Percentiles rank a stretch among this genome's conserved stretches.
Conservation (phyloP, 257 asterid genomes). For the Jacaranda copaia region DNA sequence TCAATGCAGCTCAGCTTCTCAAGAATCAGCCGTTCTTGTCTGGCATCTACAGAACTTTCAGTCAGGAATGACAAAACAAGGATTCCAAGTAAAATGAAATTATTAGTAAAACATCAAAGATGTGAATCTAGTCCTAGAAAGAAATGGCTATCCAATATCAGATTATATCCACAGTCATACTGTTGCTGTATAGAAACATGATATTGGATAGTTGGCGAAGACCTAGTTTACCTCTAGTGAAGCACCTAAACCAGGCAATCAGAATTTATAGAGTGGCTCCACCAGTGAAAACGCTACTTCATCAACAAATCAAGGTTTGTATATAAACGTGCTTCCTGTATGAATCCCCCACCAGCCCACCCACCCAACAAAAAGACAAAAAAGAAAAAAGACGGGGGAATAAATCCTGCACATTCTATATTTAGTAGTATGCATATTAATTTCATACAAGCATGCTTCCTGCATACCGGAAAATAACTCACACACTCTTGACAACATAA, state of each 20-base stretch:
- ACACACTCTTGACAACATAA: neutral
- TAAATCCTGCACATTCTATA: neutral
- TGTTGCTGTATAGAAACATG: neutral
- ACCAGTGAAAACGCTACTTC: neutral
- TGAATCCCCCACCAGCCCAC: neutral
- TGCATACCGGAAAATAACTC: neutral
- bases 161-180: neutral
- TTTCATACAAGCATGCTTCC: conserved; percentile 1
- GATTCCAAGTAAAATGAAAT: neutral
- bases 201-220: neutral
- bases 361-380: no score
- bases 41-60: conserved; percentile 60
- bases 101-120: conserved; percentile 3
- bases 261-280: no score
- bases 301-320: neutral
- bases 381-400: neutral
- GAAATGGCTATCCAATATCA: conserved; percentile 3
- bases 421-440: neutral
- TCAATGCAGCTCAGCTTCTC: conserved; percentile 76
- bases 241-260: neutral
- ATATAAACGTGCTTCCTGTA: neutral
- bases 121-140: neutral
- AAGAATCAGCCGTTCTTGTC: conserved; percentile 84
- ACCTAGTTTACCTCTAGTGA: conserved; percentile 3
- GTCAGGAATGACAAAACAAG: conserved; percentile 54